Evolutionary conservation across 2,329 filamentous ascomycete genomes (phyloP).

Genomic region (Botryotinia convoluta): DNA sequence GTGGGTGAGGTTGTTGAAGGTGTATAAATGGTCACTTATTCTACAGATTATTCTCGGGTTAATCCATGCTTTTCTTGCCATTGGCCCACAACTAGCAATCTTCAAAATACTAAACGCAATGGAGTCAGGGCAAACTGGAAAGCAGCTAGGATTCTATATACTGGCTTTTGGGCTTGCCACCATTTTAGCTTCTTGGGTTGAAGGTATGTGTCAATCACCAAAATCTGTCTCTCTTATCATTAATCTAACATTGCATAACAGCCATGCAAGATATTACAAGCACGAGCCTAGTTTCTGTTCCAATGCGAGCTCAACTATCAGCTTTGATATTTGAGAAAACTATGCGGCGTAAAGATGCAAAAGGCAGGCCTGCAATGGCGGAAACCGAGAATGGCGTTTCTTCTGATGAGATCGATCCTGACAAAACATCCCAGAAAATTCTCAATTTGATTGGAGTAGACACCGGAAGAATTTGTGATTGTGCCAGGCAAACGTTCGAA

Average conservation of each 20-base stretch:
- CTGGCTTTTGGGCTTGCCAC: slow-evolving; percentile 20
- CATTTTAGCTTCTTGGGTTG: slow-evolving; percentile 48
- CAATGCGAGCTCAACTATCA: slow-evolving; percentile 65
- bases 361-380: slow-evolving; percentile 45
- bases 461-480: slow-evolving; percentile 63
- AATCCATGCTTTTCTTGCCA: slow-evolving; percentile 23
- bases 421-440: slow-evolving; percentile 60
- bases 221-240: slow-evolving; percentile 42
- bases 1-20: slow-evolving; percentile 45
- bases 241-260: slow-evolving; percentile 56
- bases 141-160: slow-evolving; percentile 24
- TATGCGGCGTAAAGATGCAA: slow-evolving; percentile 68
- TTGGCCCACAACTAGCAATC: slow-evolving; percentile 27
- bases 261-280: slow-evolving; percentile 56
- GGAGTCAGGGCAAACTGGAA: slow-evolving; percentile 17
- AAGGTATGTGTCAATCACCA: slow-evolving; percentile 24
- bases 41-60: slow-evolving; percentile 26
- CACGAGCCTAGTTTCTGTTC: slow-evolving; percentile 37
- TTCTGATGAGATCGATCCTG: slow-evolving; percentile 52
- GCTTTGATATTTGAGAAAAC: slow-evolving; percentile 73
- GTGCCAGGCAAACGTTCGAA: slow-evolving; percentile 50
- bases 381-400: slow-evolving; percentile 8
- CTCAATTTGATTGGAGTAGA: slow-evolving; percentile 76
- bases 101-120: slow-evolving; percentile 29
- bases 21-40: slow-evolving; percentile 47